These are phyloP conservation scores for Rhizopus delemar DNA, from an alignment of 371 early-diverging fungal genomes.

Conservation along the genomic window DNA sequence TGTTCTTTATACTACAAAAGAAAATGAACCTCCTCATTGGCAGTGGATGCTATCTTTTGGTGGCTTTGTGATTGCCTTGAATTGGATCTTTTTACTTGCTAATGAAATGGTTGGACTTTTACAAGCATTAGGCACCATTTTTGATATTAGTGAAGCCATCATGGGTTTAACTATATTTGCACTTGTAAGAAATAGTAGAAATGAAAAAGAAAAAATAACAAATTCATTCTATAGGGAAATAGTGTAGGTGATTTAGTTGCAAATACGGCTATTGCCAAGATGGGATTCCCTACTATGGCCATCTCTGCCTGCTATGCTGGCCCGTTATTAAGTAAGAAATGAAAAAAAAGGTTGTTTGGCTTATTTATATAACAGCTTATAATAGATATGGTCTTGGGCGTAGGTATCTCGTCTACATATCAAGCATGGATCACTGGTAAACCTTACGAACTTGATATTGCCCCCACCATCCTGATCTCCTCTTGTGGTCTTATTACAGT, in stretches of 20 bases:
- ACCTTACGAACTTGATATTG: constrained; percentile 49
- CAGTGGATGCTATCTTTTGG: constrained; percentile 57
- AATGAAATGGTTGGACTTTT: constrained; percentile 81
- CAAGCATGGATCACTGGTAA: constrained; percentile 47
- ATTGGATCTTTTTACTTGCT: constrained; percentile 80
- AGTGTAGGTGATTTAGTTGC: constrained; percentile 84
- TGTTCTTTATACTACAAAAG: constrained; percentile 23
- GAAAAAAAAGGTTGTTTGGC: background rate
- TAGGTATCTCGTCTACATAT: constrained; percentile 69
- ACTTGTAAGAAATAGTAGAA: constrained; percentile 43
- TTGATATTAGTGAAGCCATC: constrained; percentile 77
- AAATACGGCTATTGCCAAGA: constrained; percentile 81
- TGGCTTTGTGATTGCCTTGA: constrained; percentile 72
- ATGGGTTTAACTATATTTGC: constrained; percentile 85
- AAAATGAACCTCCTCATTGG: constrained; percentile 37
- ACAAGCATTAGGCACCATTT: constrained; percentile 74
- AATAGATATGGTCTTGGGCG: constrained; percentile 70
- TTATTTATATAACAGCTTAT: no score
- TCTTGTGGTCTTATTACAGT: constrained; percentile 51
- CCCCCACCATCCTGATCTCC: constrained; percentile 60
- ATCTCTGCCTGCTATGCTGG: constrained; percentile 85
- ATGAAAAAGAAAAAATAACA: no score
- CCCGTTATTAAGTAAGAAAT: constrained; percentile 69
- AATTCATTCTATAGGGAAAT: constrained; percentile 57
- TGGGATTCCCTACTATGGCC: constrained; percentile 87